Conservation (phyloP, 768 basidiomycete species). For the Termitomyces sp. region DNA sequence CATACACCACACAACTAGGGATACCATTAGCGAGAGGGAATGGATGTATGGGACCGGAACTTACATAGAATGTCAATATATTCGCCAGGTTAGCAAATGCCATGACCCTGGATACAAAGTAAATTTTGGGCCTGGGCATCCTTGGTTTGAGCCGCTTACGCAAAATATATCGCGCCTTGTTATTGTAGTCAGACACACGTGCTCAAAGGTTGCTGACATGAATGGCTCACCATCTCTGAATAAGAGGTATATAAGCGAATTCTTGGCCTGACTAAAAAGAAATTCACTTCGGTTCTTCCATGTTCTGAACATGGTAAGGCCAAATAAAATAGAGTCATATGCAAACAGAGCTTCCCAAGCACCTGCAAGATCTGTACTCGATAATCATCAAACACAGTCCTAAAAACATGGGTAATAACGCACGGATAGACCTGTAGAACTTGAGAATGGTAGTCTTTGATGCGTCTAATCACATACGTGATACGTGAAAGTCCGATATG, state of each 20-base stretch:
- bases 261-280: conserved; percentile 18
- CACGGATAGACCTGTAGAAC: conserved; percentile 17
- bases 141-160: conserved; percentile 30
- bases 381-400: neutral
- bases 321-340: conserved; percentile 46
- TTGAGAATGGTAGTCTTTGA: neutral
- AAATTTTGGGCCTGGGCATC: neutral
- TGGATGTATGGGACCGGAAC: neutral
- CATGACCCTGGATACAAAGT: conserved; percentile 39
- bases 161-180: conserved; percentile 53
- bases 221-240: conserved; percentile 44
- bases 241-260: conserved; percentile 38
- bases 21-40: neutral
- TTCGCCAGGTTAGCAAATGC: conserved; percentile 18
- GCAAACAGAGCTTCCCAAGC: conserved; percentile 52
- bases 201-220: neutral
- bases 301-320: conserved; percentile 46
- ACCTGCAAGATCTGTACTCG: conserved; percentile 26
- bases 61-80: conserved; percentile 4
- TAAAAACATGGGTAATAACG: neutral
- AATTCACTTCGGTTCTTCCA: conserved; percentile 30
- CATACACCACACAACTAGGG: conserved; percentile 27
- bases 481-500: conserved; percentile 28
- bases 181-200: neutral
- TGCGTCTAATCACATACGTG: conserved; percentile 24